phyloP scores from a whole-genome alignment of 73 alveolate genomes.

The Blepharisma stoltei region DNA sequence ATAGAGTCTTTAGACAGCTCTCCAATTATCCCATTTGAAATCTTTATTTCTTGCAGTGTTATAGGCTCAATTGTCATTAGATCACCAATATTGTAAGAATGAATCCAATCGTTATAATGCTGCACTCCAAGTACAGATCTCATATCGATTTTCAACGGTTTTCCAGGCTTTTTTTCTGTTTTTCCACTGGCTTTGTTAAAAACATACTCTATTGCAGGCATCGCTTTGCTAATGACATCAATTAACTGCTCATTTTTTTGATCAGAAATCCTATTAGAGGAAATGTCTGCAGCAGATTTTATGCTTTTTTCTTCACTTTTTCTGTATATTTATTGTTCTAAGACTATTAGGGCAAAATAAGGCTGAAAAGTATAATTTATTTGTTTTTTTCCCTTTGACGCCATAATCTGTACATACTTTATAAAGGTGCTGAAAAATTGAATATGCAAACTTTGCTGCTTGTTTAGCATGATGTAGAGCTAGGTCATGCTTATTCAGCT shows the following conservation, averaged over 20 bases:
- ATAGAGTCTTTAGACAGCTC: constrained; percentile 57
- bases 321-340: background rate
- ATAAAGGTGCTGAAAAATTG: constrained; percentile 62
- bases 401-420: constrained; percentile 47
- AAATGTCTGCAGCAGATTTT: constrained; percentile 1
- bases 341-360: background rate
- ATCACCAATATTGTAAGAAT: constrained; percentile 46
- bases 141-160: background rate
- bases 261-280: background rate
- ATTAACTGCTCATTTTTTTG: background rate
- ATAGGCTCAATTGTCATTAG: constrained; percentile 59
- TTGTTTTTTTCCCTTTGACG: constrained; percentile 35
- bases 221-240: too few relatives aligned
- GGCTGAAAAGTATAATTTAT: background rate
- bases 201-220: too few relatives aligned
- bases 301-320: too few relatives aligned
- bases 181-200: too few relatives aligned
- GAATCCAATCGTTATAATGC: constrained; percentile 63
- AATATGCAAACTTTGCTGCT: constrained; percentile 72
- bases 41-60: constrained; percentile 48
- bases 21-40: constrained; percentile 24
- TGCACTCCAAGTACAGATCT: constrained; percentile 26
- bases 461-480: constrained; percentile 83
- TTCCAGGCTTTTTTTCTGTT: background rate
- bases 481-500: constrained; percentile 75